Evolutionary conservation across 2,329 filamentous ascomycete species (phyloP).

Genomic region (Bipolaris zeicola): DNA sequence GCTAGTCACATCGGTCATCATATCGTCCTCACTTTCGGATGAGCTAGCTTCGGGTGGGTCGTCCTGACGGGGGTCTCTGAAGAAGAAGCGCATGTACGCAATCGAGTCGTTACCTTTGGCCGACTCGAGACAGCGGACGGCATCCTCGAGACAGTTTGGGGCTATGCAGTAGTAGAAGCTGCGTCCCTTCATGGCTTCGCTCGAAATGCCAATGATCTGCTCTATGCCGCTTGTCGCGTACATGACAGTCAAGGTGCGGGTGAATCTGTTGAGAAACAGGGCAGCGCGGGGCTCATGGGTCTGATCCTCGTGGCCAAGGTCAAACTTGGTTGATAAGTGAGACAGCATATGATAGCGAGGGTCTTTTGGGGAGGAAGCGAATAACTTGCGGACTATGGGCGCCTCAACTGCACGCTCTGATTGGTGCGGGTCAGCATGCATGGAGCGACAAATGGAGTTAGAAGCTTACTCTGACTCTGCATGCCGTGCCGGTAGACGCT

Average conservation of each 20-base stretch:
- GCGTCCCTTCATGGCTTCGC: slow-evolving; percentile 71
- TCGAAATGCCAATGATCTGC: slow-evolving; percentile 74
- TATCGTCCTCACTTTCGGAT: slow-evolving; percentile 57
- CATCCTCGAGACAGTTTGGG: slow-evolving; percentile 75
- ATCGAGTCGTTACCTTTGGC: slow-evolving; percentile 92
- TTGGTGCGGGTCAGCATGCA: slow-evolving; percentile 13
- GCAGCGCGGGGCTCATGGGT: slow-evolving; percentile 81
- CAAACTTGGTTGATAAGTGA: slow-evolving; percentile 81
- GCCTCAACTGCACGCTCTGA: slow-evolving; percentile 79
- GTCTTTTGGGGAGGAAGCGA: slow-evolving; percentile 80
- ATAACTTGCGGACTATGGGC: slow-evolving; percentile 76
- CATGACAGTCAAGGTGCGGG: slow-evolving; percentile 81
- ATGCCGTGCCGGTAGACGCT: slow-evolving; percentile 73
- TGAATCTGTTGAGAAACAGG: slow-evolving; percentile 85
- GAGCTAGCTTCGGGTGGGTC: slow-evolving; percentile 40
- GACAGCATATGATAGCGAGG: slow-evolving; percentile 90
- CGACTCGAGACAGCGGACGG: slow-evolving; percentile 78
- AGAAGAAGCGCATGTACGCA: slow-evolving; percentile 86
- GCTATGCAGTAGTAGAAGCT: slow-evolving; percentile 90
- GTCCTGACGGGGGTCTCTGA: slow-evolving; percentile 70
- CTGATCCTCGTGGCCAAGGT: slow-evolving; percentile 57
- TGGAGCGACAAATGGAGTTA: background rate
- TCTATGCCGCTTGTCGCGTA: slow-evolving; percentile 79
- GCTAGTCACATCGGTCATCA: slow-evolving; percentile 56
- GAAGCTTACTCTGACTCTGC: slow-evolving; percentile 73